These are phyloP conservation scores for Solanum etuberosum DNA, from an alignment of 257 asterid species.

Conservation along the genomic window DNA sequence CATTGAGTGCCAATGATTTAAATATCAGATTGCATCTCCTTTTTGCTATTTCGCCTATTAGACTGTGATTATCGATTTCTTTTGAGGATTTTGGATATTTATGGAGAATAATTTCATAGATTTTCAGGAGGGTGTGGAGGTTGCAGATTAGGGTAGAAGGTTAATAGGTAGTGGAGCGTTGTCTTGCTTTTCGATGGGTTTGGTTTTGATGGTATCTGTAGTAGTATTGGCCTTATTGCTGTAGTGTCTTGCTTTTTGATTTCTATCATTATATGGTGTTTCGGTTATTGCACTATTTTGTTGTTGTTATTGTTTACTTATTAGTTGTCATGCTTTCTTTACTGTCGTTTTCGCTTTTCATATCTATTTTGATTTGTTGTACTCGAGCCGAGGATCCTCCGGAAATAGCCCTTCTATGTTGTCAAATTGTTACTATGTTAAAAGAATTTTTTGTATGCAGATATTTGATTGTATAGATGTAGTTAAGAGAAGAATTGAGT, in stretches of 20 bases:
- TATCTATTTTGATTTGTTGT: not conserved
- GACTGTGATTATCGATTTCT: not conserved
- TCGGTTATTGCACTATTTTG: not conserved
- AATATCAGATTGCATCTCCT: not conserved
- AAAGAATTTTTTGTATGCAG: not conserved
- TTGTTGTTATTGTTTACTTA: not conserved
- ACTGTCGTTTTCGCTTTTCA: not conserved
- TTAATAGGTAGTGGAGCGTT: not conserved
- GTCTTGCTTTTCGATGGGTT: not conserved
- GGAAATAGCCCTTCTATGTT: not conserved
- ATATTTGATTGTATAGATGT: not conserved
- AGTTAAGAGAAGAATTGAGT: not conserved
- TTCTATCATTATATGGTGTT: not conserved
- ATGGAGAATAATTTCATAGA: not conserved
- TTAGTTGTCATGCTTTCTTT: not conserved
- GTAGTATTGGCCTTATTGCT: not conserved
- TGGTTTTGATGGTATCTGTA: not conserved
- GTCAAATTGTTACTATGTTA: not conserved
- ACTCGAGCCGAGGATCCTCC: not conserved
- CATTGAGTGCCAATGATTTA: not conserved
- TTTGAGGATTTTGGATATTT: not conserved
- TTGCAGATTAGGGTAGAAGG: not conserved
- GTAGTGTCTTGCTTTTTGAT: not conserved
- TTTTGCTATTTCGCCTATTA: not conserved
- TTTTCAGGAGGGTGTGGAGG: not conserved